Percentiles rank a stretch among this genome's conserved stretches.
phyloP scores from a whole-genome alignment of 345 rosid species.

The Eutrema yunnanense region DNA sequence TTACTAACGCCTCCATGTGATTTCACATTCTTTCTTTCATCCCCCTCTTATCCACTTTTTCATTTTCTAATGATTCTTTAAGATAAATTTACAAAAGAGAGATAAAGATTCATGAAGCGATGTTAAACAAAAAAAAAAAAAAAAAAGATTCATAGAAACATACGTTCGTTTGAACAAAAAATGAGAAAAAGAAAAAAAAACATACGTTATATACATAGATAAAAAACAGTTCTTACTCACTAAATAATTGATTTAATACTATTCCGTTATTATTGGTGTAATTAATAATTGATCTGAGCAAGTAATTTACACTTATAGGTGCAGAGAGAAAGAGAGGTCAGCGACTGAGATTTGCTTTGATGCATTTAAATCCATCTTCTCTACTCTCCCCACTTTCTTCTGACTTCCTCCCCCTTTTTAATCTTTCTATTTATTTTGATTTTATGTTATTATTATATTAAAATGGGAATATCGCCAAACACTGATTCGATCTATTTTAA shows the following conservation, averaged over 20 bases:
- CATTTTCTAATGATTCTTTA: neutral
- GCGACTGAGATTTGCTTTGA: constrained; percentile 33
- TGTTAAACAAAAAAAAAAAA: no score
- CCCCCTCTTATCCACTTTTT: neutral
- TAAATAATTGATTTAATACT: neutral
- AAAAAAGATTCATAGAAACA: no score
- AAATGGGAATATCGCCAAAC: neutral
- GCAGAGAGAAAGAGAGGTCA: constrained; percentile 22
- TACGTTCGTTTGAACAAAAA: no score
- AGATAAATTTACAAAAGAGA: neutral
- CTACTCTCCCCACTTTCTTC: constrained; percentile 13
- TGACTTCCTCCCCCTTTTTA: neutral
- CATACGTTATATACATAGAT: neutral
- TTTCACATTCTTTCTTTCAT: neutral
- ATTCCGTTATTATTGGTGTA: constrained; percentile 2
- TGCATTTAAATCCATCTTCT: constrained; percentile 33
- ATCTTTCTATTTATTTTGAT: neutral
- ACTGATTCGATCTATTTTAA: neutral
- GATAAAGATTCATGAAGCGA: neutral
- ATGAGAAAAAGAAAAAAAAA: no score
- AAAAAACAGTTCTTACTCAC: neutral
- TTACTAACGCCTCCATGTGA: neutral
- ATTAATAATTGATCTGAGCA: constrained; percentile 19
- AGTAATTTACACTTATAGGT: constrained; percentile 29
- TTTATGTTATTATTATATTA: neutral